Conservation (phyloP, 768 basidiomycete genomes). For the Gloeopeniophorella convolvens region DNA sequence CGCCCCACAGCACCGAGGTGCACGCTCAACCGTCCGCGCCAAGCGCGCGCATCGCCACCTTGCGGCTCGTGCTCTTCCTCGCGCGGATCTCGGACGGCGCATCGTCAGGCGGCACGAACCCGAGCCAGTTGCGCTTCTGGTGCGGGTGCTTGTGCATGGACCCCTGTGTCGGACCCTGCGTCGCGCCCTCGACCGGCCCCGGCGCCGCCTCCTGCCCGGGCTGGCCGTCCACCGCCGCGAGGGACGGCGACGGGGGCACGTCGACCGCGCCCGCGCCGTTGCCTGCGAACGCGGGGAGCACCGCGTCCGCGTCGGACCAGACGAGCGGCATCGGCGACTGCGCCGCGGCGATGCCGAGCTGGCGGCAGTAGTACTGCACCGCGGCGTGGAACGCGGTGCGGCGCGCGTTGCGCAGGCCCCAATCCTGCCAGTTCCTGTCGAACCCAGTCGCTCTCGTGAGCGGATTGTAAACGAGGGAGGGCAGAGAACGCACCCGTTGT, state of each 20-base stretch:
- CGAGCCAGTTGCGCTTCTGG: constrained; percentile 22
- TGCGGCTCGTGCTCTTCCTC: constrained; percentile 26
- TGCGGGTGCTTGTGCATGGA: no score
- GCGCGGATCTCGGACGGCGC: constrained; percentile 24
- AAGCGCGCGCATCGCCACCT: constrained; percentile 10
- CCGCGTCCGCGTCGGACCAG: constrained; percentile 29
- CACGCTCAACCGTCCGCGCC: not conserved
- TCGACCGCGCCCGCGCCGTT: not conserved
- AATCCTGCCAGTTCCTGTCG: constrained; percentile 49
- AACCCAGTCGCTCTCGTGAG: not conserved
- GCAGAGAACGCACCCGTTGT: constrained; percentile 44
- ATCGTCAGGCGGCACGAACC: constrained; percentile 26
- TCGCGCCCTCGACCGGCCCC: not conserved
- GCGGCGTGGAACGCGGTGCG: constrained; percentile 79
- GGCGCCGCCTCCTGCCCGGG: not conserved
- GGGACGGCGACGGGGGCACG: not conserved
- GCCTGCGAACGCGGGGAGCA: not conserved
- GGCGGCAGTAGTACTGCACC: constrained; percentile 61
- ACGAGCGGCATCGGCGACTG: constrained; percentile 57
- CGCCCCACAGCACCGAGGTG: no score
- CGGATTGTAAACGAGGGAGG: not conserved
- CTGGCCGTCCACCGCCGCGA: constrained; percentile 3
- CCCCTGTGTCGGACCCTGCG: not conserved
- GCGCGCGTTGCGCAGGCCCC: constrained; percentile 53
- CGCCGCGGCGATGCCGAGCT: constrained; percentile 58